Base-by-base conservation (phyloP, 2,329 filamentous ascomycete species). In the Cucurbitaria berberidis region DNA sequence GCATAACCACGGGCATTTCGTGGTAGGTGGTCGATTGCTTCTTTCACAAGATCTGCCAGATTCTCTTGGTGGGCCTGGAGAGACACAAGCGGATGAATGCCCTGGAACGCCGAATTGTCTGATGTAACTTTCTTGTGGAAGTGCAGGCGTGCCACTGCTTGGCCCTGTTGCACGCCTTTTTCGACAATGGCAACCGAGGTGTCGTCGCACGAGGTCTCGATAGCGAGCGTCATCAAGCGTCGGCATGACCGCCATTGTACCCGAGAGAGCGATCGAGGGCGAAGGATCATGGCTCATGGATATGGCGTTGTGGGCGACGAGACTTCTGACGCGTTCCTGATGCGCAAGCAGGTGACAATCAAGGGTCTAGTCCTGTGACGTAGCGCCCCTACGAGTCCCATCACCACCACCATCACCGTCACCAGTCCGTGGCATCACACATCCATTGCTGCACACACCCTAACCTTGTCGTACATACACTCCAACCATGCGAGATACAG, bases 181-280 rank as follows among this genome's bases (percentile, higher is more conserved):
- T 90, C 85, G 34, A 97, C 81, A 42, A 98, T 77, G 26, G 93
- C 89, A 18, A 97, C 92, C 52, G 89, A 93, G 1, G 93, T 96
- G 78, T 98, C 93, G 77, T 98, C 93, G 81, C 93, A 95, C 2
- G 89, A 92, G 9, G 89, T 89, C 74, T 95, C 90, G 69, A 95
- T 92, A 46, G 89, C 89, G 43, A 93, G 82, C 5, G 80, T 81
- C 53, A 75, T 67, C 42, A 79, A 59, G 35, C 50, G 45, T 35
- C 75, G 73, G 19, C 39, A 47, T 15, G 29, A 15, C 21, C 19
- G 35, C 45, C 48, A 57, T 58, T 48, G 55, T 38, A 48, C 44
- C 18, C 24, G 42, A 18, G 19, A 30, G 8, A 24, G n/a, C 34
- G 24, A 44, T 34, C 34, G 49, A 32, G 44, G 45, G 41, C 51